Percentiles rank a stretch among this genome's conserved stretches.
Evolutionary conservation across 2,329 filamentous ascomycete species (phyloP).

Genomic region (Fusarium denticulatum): DNA sequence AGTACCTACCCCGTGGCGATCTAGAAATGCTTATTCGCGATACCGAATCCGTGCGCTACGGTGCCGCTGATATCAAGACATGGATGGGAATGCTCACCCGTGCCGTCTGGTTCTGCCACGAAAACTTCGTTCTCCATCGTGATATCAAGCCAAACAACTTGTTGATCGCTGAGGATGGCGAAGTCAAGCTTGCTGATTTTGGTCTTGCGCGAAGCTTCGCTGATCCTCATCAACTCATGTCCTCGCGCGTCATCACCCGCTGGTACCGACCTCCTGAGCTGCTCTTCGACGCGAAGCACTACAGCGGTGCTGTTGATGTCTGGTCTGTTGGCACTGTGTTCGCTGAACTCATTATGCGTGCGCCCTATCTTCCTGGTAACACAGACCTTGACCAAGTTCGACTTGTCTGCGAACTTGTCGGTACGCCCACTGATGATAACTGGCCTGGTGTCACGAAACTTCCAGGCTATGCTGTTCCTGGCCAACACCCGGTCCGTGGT

Average conservation of each 20-base stretch:
- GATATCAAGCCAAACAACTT: slow-evolving; percentile 99
- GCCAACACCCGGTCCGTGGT: slow-evolving; percentile 69
- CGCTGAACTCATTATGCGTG: slow-evolving; percentile 85
- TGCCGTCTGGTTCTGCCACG: slow-evolving; percentile 96
- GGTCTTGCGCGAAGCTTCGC: slow-evolving; percentile 90
- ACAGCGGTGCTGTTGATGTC: slow-evolving; percentile 89
- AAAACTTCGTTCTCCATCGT: slow-evolving; percentile 91
- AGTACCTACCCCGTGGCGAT: slow-evolving; percentile 93
- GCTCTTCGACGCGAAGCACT: slow-evolving; percentile 88
- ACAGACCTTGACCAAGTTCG: slow-evolving; percentile 88
- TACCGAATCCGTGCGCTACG: slow-evolving; percentile 79
- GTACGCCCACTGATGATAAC: slow-evolving; percentile 91
- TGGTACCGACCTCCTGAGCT: slow-evolving; percentile 97
- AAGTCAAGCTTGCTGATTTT: slow-evolving; percentile 97
- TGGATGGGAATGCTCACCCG: slow-evolving; percentile 99
- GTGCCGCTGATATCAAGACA: slow-evolving; percentile 90
- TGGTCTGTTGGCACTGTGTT: slow-evolving; percentile 96
- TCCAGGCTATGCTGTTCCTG: slow-evolving; percentile 79
- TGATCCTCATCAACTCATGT: slow-evolving; percentile 90
- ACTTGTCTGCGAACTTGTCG: slow-evolving; percentile 85
- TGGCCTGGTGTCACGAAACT: slow-evolving; percentile 92
- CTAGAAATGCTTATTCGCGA: slow-evolving; percentile 95
- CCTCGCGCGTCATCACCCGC: slow-evolving; percentile 91
- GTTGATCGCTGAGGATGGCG: slow-evolving; percentile 90
- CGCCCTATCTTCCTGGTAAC: slow-evolving; percentile 84